Conservation (phyloP, 1,139 yeast species). For the Pichia sp. region DNA sequence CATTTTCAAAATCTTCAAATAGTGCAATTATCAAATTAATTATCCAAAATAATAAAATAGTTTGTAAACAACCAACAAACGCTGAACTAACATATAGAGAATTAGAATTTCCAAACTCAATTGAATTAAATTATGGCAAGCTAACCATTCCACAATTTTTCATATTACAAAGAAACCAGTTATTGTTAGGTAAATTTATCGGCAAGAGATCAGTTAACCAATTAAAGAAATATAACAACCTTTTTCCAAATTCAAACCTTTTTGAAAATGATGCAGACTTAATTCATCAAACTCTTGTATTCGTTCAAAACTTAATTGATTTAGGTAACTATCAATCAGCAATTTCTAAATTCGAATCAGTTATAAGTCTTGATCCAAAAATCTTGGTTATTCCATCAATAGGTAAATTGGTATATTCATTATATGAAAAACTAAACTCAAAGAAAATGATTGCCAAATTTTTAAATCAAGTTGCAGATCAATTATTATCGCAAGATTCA, state of each 20-base stretch:
- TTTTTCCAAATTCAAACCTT: slow-evolving; percentile 13
- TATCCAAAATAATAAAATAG: slow-evolving; percentile 23
- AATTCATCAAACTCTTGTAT: slow-evolving; percentile 32
- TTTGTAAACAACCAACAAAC: background rate
- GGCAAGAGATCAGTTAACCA: slow-evolving; percentile 28
- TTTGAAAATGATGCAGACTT: background rate
- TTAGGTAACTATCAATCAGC: slow-evolving; percentile 42
- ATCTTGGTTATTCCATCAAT: slow-evolving; percentile 34
- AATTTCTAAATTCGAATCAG: slow-evolving; percentile 36
- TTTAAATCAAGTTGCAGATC: slow-evolving; percentile 29
- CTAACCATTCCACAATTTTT: slow-evolving; percentile 41
- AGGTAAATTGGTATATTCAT: slow-evolving; percentile 39
- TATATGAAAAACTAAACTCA: slow-evolving; percentile 39
- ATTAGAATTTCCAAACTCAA: slow-evolving; percentile 36
- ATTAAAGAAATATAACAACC: slow-evolving; percentile 12
- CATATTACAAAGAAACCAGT: slow-evolving; percentile 39
- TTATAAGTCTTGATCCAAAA: slow-evolving; percentile 23
- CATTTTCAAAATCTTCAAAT: background rate
- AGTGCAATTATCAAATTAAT: slow-evolving; percentile 12
- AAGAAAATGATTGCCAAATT: slow-evolving; percentile 24
- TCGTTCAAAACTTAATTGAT: slow-evolving; percentile 41
- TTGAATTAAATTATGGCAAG: slow-evolving; percentile 33
- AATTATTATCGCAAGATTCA: slow-evolving; percentile 5
- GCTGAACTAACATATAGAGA: slow-evolving; percentile 39
- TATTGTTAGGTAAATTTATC: slow-evolving; percentile 36